Evolutionary conservation across 305 asterid species (phyloP), one percentile per base, ranked within the genome.

Genomic region (Withania somnifera): DNA sequence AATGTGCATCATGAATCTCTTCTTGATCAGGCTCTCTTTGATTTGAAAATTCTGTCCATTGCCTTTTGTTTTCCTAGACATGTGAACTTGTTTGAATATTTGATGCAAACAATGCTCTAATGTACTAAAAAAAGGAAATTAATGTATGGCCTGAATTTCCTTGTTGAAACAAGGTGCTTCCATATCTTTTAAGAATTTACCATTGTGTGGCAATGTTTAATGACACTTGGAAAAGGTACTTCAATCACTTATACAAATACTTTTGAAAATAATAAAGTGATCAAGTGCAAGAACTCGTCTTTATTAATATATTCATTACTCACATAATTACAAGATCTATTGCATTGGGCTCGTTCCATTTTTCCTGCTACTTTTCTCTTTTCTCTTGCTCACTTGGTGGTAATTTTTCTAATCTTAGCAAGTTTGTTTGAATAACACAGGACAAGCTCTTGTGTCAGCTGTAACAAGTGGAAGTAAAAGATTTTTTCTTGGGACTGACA

Each of bases 401-500:
- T n/a, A n/a, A 69, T 45, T 22, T 42, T 28, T 64, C 5, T 57
- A 56, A 63, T 11, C 24, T 1, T 14, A 50, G 45, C 28, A 75
- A 30, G 58, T 50, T 75, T 1, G 7, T 66, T 13, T 56, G 20
- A 67, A 40, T 63, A 66, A 73, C 81, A 26, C 87, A 93, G 98
- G 98, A 82, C 91, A 85, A 82, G 97, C 99, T 73, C 90, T 95
- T 83, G 96, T 90, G 82, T 88, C 93, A 13, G 98, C 97, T 36
- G 99, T 93, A 60, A 93, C 98, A 11, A 91, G 98, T 77, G 99
- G 99, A 84, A 92, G 93, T 82, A 91, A 86, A 85, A 86, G 89
- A 76, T 93, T 92, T 84, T 95, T 95, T 76, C 90, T 91, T 54
- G 99, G 99, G 77, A 93, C 97, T n/a, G 98, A 93, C 78, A 93